Percentiles rank a stretch among this genome's conserved stretches.
Evolutionary conservation across 116 monocot species (phyloP).

Genomic region (Cymodocea nodosa): DNA sequence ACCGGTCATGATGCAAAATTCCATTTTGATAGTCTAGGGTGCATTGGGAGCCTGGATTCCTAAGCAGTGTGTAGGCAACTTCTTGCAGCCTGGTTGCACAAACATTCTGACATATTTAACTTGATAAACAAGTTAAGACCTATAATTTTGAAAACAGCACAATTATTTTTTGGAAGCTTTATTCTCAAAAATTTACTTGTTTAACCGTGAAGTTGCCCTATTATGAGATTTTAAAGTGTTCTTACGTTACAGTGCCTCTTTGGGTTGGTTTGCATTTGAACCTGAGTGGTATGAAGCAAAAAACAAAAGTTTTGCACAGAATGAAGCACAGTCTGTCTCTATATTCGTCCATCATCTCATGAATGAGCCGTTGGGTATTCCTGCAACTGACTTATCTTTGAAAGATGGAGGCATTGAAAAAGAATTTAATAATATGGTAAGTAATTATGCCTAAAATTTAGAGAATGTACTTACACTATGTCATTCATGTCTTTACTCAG

Average conservation of each 20-base stretch:
- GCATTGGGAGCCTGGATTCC: no score
- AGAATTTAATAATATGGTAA: constrained; percentile 51
- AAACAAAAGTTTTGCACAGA: constrained; percentile 73
- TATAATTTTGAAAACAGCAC: no score
- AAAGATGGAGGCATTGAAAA: constrained; percentile 38
- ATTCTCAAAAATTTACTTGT: no score
- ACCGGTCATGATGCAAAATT: no score
- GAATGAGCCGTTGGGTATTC: constrained; percentile 37
- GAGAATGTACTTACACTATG: background rate
- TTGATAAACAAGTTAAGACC: no score
- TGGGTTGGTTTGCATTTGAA: constrained; percentile 91
- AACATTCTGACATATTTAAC: no score
- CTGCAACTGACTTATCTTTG: constrained; percentile 36
- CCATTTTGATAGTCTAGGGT: no score
- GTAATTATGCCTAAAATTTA: background rate
- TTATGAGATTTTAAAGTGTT: no score
- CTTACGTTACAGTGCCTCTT: constrained; percentile 46
- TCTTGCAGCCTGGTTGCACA: no score
- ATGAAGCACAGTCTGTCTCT: constrained; percentile 94
- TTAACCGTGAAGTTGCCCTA: no score
- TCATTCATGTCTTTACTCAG: background rate
- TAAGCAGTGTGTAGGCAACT: no score
- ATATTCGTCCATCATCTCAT: constrained; percentile 72
- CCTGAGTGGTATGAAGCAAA: constrained; percentile 93
- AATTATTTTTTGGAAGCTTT: no score